These are phyloP conservation scores for Penicillium egyptiacum DNA, from an alignment of 495 filamentous ascomycete species.

Conservation along the genomic window DNA sequence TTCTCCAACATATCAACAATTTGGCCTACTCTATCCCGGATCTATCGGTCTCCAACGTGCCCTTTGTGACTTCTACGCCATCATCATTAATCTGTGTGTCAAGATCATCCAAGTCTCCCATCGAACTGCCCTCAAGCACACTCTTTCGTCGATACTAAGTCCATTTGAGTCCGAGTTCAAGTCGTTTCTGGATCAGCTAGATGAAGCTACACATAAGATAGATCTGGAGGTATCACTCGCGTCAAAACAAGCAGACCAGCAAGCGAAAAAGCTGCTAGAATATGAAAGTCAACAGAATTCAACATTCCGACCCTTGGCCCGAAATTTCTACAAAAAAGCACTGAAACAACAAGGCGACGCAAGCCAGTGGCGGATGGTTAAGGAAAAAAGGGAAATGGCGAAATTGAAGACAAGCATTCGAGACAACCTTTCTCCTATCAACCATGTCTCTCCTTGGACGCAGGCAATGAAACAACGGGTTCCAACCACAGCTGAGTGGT, in stretches of 20 bases:
- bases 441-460: conserved; percentile 8
- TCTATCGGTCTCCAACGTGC: conserved; percentile 30
- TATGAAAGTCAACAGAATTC: conserved; percentile 18
- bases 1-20: conserved; percentile 35
- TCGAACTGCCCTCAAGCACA: background rate
- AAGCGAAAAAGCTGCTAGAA: conserved; percentile 19
- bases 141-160: background rate
- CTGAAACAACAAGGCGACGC: conserved; percentile 9
- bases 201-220: conserved; percentile 13
- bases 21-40: conserved; percentile 32
- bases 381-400: conserved; percentile 4
- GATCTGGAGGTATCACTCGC: conserved; percentile 25
- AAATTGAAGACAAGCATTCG: conserved; percentile 9
- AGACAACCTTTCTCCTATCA: conserved; percentile 9
- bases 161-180: conserved; percentile 23
- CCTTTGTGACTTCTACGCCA: conserved; percentile 37
- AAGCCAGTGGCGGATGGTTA: conserved; percentile 10
- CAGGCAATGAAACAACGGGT: conserved; percentile 5
- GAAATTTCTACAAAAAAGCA: conserved; percentile 7
- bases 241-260: conserved; percentile 16
- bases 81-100: conserved; percentile 33
- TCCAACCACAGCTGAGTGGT: conserved; percentile 11
- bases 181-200: conserved; percentile 5
- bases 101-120: conserved; percentile 29
- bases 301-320: background rate